Evolutionary conservation across 2,329 filamentous ascomycete genomes (phyloP), one percentile per base, ranked within the genome.

Genomic region (Xylariaceae sp.): DNA sequence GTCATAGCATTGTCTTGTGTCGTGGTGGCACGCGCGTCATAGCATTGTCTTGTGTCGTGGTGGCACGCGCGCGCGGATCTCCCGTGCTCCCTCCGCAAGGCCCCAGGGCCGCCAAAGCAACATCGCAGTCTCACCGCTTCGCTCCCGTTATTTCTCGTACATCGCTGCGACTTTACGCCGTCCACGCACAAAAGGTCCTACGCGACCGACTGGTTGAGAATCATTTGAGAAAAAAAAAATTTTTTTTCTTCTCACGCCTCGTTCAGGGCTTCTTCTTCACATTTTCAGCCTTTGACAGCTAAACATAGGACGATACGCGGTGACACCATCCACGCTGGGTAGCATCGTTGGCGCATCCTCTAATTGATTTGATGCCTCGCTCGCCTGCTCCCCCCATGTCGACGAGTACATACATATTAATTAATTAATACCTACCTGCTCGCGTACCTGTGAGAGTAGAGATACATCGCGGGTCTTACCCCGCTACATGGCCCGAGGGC

Each of bases 101-200:
- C 17, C 23, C 23, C 23, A 30, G 23, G 23, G 23, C 23, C 23
- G 67, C 68, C 44, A 66, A 68, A 69, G 51, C 44, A 62, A 67
- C 61, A 66, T 69, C 66, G 60, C 64, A 69, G 60, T 60, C 62
- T 70, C 68, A 70, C 68, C 68, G 68, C 68, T 66, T 59, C 62
- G 49, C 34, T 51, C 49, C 49, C 5, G 13, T 51, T 6, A 8
- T 51, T 52, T 42, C 37, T 42, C 11, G 37, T 42, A 7, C 37
- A 13, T 10, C 8, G 8, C 37, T 30, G 23, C 23, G 23, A 30
- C 23, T 30, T 30, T 30, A 42, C 37, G 37, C 9, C 37, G 11
- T 42, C 9, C 8, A 7, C 37, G 11, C 9, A 42, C 37, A 42
- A 42, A 42, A 30, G 23, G 23, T 30, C 23, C 23, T 30, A 30